Conservation (phyloP, 352 stramenopile genomes). For the Elongisporangium prolatum region DNA sequence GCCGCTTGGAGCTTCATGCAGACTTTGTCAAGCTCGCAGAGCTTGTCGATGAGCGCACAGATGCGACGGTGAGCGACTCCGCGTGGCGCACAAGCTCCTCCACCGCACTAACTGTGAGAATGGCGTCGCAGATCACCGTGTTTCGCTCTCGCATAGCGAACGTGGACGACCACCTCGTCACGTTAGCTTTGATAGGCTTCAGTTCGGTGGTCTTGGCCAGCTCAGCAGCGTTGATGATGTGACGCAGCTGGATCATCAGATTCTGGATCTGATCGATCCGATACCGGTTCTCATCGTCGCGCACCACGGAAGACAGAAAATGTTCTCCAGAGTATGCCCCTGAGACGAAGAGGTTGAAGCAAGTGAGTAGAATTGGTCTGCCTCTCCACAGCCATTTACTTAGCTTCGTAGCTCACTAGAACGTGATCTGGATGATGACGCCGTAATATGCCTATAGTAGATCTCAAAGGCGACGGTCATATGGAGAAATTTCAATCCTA, state of each 20-base stretch:
- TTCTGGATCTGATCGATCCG: constrained; percentile 11
- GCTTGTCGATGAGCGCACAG: constrained; percentile 3
- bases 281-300: background rate
- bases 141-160: constrained; percentile 15
- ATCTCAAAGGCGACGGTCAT: no score
- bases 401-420: no score
- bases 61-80: constrained; percentile 8
- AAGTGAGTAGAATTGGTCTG: no score
- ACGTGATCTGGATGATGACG: no score
- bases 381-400: no score
- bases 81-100: constrained; percentile 16
- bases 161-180: constrained; percentile 16
- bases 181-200: constrained; percentile 8
- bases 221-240: constrained; percentile 10
- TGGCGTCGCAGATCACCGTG: constrained; percentile 10
- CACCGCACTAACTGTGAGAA: constrained; percentile 8
- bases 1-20: constrained; percentile 6
- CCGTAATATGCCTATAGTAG: no score
- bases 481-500: no score
- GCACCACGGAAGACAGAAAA: no score
- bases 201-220: constrained; percentile 10
- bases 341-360: no score
- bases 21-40: constrained; percentile 13
- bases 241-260: no score
- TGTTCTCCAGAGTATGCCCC: no score